Evolutionary conservation across 2,329 filamentous ascomycete genomes (phyloP), one percentile per base, ranked within the genome.

Genomic region (Fusarium sp.): DNA sequence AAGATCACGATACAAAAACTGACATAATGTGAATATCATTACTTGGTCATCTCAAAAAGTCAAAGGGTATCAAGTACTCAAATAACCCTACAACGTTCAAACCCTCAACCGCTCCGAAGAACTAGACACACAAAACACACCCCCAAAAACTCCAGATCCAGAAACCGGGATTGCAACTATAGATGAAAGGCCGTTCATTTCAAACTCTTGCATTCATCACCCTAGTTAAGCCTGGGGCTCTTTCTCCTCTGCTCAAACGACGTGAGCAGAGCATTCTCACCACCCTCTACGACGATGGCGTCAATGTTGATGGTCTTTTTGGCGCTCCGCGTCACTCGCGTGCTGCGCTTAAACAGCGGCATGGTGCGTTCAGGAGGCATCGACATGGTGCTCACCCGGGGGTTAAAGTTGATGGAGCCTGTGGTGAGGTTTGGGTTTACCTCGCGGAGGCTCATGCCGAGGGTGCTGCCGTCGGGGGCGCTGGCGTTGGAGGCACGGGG

Each of bases 221-320:
- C 16, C 74, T 72, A 85, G 61, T 84, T 84, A 66, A 90, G 78
- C 65, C 89, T 81, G 5, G 89, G 88, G 72, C 89, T 90, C 83
- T 90, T 90, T 79, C 89, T 86, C 80, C 86, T 86, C 79, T 87
- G 83, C 22, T 84, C 82, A 71, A 88, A 84, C n/a, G 83, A 81
- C 59, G 81, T 72, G 9, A 84, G 83, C 41, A 87, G 85, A 66
- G 88, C 70, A 68, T 90, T 90, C 80, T 90, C 88, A 50, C 86
- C 81, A 8, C 88, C 88, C 57, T 88, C 87, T 0, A 80, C 79
- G 50, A 82, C 69, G 35, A 81, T 70, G n/a, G 71, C 64, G 16
- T 79, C 76, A 43, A 59, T 48, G 61, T 59, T 50, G 43, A 67
- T 64, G 60, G 73, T 54, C 75, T 81, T 82, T 71, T 81, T 83